Percentiles rank a stretch among this genome's conserved stretches.
phyloP scores from a whole-genome alignment of 192 early-diverging fungal species.

The Bifiguratus adelaidae region DNA sequence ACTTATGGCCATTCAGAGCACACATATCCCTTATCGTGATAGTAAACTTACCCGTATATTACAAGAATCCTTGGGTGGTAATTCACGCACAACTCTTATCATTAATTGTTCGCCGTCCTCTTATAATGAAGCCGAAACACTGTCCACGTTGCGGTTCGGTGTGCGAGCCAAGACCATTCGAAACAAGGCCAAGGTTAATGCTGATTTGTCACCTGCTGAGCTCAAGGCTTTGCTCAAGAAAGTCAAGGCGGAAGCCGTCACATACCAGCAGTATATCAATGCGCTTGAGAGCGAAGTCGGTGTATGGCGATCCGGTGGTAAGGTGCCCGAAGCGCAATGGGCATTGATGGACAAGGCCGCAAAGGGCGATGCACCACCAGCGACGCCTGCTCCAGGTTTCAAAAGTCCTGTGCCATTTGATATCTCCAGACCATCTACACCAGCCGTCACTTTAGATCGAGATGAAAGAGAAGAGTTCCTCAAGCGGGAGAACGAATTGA shows the following conservation, averaged over 20 bases:
- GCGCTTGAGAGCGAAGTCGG: conserved; percentile 83
- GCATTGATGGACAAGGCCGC: conserved; percentile 46
- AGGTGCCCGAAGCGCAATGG: conserved; percentile 52
- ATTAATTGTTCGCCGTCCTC: conserved; percentile 98
- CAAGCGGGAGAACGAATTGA: conserved; percentile 91
- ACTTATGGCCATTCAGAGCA: conserved; percentile 53
- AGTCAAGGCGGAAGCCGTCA: conserved; percentile 68
- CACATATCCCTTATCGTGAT: conserved; percentile 97
- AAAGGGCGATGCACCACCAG: conserved; percentile 20
- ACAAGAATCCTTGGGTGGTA: conserved; percentile 99
- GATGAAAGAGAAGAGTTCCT: conserved; percentile 96
- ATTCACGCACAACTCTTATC: conserved; percentile 97
- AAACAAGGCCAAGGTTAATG: conserved; percentile 99
- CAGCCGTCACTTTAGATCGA: conserved; percentile 61
- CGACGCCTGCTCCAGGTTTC: conserved; percentile 30
- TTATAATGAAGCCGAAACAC: conserved; percentile 93
- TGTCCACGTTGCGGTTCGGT: conserved; percentile 92
- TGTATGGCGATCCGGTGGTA: conserved; percentile 79
- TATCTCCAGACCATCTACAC: conserved; percentile 58
- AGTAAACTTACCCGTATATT: conserved; percentile 98
- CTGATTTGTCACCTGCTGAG: conserved; percentile 88
- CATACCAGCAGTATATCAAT: conserved; percentile 73
- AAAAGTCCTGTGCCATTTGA: conserved; percentile 30
- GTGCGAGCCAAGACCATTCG: conserved; percentile 99
- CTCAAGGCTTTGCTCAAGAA: conserved; percentile 92